These are phyloP conservation scores for Colletotrichum sp. DNA, from an alignment of 2,329 filamentous ascomycete genomes.

Conservation along the genomic window DNA sequence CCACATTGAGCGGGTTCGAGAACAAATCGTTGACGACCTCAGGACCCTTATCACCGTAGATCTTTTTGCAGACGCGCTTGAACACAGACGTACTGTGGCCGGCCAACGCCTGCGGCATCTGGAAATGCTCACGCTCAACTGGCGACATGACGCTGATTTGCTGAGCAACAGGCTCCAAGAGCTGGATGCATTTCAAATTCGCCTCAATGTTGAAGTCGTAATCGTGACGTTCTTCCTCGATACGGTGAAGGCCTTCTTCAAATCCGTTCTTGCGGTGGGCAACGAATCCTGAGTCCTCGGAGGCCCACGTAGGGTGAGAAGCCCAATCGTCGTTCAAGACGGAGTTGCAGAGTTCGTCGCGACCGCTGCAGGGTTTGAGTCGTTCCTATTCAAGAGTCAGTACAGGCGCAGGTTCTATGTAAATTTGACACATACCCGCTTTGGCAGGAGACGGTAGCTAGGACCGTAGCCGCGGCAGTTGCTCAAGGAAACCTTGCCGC, in stretches of 20 bases:
- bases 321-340: conserved; percentile 99
- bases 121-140: conserved; percentile 74
- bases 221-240: conserved; percentile 97
- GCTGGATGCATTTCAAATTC: conserved; percentile 91
- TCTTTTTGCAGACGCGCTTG: conserved; percentile 95
- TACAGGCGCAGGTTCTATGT: neutral
- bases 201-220: conserved; percentile 99
- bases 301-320: conserved; percentile 98
- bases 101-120: conserved; percentile 82
- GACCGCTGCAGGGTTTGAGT: conserved; percentile 89
- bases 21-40: conserved; percentile 91
- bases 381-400: conserved; percentile 62
- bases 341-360: conserved; percentile 90
- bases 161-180: conserved; percentile 92
- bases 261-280: conserved; percentile 96
- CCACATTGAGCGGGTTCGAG: conserved; percentile 79
- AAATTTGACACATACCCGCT: conserved; percentile 58
- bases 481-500: conserved; percentile 86
- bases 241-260: conserved; percentile 92
- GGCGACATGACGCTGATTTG: conserved; percentile 83
- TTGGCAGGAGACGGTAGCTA: conserved; percentile 91
- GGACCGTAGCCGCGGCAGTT: conserved; percentile 96
- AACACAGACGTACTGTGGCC: conserved; percentile 97
- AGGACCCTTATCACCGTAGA: conserved; percentile 88
- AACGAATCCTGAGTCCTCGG: conserved; percentile 96